Evolutionary conservation across 495 filamentous ascomycete species (phyloP), one percentile per base, ranked within the genome.

Genomic region (Niebla homalea): DNA sequence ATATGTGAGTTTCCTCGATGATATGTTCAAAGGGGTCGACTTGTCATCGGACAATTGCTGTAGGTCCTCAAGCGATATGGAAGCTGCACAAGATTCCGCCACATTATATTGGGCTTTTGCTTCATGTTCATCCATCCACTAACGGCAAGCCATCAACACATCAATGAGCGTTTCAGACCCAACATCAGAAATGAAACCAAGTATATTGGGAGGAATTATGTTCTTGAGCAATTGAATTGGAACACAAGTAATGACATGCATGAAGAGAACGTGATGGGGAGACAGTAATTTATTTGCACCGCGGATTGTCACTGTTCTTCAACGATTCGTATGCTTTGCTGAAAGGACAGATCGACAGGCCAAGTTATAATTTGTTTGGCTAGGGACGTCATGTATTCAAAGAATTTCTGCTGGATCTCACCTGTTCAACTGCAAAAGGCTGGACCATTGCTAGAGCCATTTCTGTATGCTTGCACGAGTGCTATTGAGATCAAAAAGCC

Each of bases 121-220:
- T 57, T 95, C 87, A 63, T 89, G 80, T 46, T 75, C 68, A 72
- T 92, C 84, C 88, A 95, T 94, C 87, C 88, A 95, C 79, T 93
- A 45, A 41, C 14, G 29, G 29, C 14, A 7, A 11, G 10, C 29
- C 29, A 32, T 32, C 5, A 12, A 32, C 29, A 7, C 14, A 12
- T 32, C 29, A 32, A 12, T 7, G 29, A 11, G 3, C 14, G 0
- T 11, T 32, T 32, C 29, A 32, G 7, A 32, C 29, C 7, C 7
- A 2, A 32, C 2, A 12, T 12, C 29, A 32, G 14, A 32, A 8
- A 11, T 12, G 14, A 32, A 32, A 12, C 5, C 29, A 32, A 32
- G 14, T 8, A 32, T 32, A n/a, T n/a, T n/a, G n/a, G n/a, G n/a
- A n/a, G n/a, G n/a, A n/a, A n/a, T 8, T 7, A 32, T 32, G 29